Base-by-base conservation (phyloP, 176 grass and related monocot genomes). In the Avena atlantica region DNA sequence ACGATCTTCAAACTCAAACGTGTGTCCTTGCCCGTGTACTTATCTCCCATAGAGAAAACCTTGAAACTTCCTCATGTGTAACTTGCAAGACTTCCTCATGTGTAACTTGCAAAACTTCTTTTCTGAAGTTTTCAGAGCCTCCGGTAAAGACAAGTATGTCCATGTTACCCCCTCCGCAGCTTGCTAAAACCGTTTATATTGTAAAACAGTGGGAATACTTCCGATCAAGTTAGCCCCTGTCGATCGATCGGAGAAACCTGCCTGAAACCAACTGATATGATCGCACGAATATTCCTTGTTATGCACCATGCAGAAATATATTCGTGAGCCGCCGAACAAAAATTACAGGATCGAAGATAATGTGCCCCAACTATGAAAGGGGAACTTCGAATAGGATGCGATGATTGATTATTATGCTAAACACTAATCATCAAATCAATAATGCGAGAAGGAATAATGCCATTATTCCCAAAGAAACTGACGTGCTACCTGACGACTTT, bases 341-440 rank as follows among this genome's bases (percentile, higher is more conserved):
- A 68, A 9, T 27, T 14, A 31, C 40, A 0, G 40, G 40, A 42
- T 42, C 40, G 6, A 8, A 42, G 40, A 42, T 7, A 42, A 42
- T 42, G 61, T 42, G 10, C 27, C 17, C 9, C 81, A 85, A 91
- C 81, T 81, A 91, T 85, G 66, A 13, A 57, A 47, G 80, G 20
- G 60, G 81, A 79, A 91, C 40, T 76, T 76, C 20, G 85, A 91
- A 91, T 84, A 21, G 0, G 83, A 81, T 88, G 81, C 59, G 45
- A 81, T 70, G 20, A 70, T 60, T 60, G 24, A 80, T 84, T 60
- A 80, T 84, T 60, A 62, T 20, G 16, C 76, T 85, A 68, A 80
- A 42, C 6, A 42, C 40, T 42, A 42, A 6, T 51, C 40, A 67
- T 17, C 34, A 70, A 53, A n/a, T 72, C 79, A 67, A 86, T 85